Evolutionary conservation across 1,284 basidiomycete genomes (phyloP), one percentile per base, ranked within the genome.

Genomic region (Flammula alnicola): DNA sequence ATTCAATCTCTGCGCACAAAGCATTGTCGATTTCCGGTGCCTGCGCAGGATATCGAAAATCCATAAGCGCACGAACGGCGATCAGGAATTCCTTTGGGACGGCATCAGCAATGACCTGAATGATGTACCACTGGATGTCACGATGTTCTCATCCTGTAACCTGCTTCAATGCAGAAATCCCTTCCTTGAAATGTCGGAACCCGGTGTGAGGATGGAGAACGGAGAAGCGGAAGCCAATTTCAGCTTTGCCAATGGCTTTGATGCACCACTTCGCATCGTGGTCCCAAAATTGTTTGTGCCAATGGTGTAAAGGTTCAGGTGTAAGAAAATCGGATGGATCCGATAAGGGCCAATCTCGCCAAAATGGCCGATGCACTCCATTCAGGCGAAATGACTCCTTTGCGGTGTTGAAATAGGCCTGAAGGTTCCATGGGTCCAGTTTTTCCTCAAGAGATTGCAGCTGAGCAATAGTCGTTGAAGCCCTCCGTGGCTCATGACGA

Each of bases 11-110:
- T 5, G 22, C n/a, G 19, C 48, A 47, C 5, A 40, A 42, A 16
- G 7, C 41, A 37, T 64, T 49, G 20, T 51, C 37, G 36, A 67
- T 58, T 5, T 50, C 26, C 2, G 51, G 55, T 1, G 58, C 39
- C 48, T 69, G 66, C 0, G 57, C 60, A 16, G 56, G 49, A 51
- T 65, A 70, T 14, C 59, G 54, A 44, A 72, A 72, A 35, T 73
- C 66, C 23, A 65, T 52, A 1, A 71, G 52, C 1, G 65, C 50
- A 3, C 54, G 49, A 10, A 73, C 37, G 0, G 58, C 59, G 17
- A 46, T 51, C 9, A 69, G 27, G n/a, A 70, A 57, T 2, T 47
- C 7, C 0, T 32, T 32, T 3, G 59, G 39, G 12, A 58, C 57
- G 7, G 65, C 60, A 33, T 56, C 62, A 10, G 64, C 62, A 38